A percentile compares a stretch with the other conserved stretches of the same genome.
Conservation (phyloP, 1,139 yeast species). For the Pichia sp. region DNA sequence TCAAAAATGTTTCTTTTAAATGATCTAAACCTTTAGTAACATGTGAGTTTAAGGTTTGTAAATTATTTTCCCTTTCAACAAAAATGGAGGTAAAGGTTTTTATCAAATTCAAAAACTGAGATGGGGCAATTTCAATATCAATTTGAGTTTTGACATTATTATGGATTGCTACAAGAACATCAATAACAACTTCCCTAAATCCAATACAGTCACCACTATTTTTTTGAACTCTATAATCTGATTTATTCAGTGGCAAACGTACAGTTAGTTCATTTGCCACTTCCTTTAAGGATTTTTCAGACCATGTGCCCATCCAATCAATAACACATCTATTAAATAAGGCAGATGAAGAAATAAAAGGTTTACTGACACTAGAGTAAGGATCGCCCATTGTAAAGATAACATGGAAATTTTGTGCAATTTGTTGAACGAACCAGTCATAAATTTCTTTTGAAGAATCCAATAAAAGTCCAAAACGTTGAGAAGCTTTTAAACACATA, state of each 20-base stretch:
- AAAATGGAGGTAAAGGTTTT: constrained; percentile 43
- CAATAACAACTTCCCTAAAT: constrained; percentile 42
- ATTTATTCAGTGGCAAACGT: constrained; percentile 47
- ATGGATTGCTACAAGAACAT: constrained; percentile 46
- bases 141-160: background rate
- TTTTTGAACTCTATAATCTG: constrained; percentile 35
- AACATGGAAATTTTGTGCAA: constrained; percentile 72
- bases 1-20: constrained; percentile 68
- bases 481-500: constrained; percentile 54
- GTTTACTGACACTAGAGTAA: constrained; percentile 25
- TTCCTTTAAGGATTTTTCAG: constrained; percentile 41
- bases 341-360: constrained; percentile 77
- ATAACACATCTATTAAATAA: constrained; percentile 85
- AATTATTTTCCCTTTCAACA: constrained; percentile 37
- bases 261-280: constrained; percentile 39
- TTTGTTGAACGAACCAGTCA: constrained; percentile 65
- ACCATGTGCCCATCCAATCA: constrained; percentile 90
- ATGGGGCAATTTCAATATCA: constrained; percentile 36
- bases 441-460: constrained; percentile 72
- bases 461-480: constrained; percentile 53
- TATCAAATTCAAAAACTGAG: constrained; percentile 50
- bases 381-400: constrained; percentile 70
- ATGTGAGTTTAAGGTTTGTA: constrained; percentile 69
- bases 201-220: constrained; percentile 23
- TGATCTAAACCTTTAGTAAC: constrained; percentile 69